These are phyloP conservation scores for Striga hermonthica DNA, from an alignment of 305 asterid species.

Conservation along the genomic window DNA sequence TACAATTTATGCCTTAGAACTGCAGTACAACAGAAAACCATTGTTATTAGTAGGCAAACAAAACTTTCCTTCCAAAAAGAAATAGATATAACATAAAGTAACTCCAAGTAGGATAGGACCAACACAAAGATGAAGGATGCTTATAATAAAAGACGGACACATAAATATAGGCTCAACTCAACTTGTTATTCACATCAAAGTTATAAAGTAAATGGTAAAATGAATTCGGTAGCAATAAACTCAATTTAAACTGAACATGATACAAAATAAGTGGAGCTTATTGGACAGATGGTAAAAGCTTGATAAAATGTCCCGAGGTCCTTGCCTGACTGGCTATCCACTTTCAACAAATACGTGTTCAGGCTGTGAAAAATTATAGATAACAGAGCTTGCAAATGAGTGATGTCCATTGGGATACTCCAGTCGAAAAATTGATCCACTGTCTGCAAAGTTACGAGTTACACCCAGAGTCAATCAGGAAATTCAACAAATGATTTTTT, in stretches of 20 bases:
- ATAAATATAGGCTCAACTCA: conserved; percentile 13
- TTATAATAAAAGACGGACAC: conserved; percentile 13
- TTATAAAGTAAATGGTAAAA: conserved; percentile 12
- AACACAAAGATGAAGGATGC: conserved; percentile 11
- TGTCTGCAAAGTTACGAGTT: conserved; percentile 58
- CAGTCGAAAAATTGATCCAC: conserved; percentile 87
- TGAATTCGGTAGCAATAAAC: conserved; percentile 16
- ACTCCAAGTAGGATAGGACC: conserved; percentile 22
- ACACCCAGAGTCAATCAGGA: conserved; percentile 30
- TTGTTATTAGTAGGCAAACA: conserved; percentile 19
- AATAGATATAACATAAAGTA: conserved; percentile 15
- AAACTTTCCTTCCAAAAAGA: conserved; percentile 19
- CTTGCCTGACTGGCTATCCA: conserved; percentile 73
- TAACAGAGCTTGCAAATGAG: conserved; percentile 92
- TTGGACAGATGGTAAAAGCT: not conserved
- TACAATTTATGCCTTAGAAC: conserved; percentile 68
- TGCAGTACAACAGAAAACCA: conserved; percentile 39
- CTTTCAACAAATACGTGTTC: conserved; percentile 77
- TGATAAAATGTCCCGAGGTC: conserved; percentile 5
- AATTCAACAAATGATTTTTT: not conserved
- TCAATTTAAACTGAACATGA: conserved; percentile 13
- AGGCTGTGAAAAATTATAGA: conserved; percentile 82
- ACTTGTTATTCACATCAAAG: conserved; percentile 19
- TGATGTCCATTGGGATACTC: conserved; percentile 86
- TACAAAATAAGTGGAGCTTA: conserved; percentile 11